Evolutionary conservation across 352 stramenopile species (phyloP).

Genomic region (Pythium scleroteichum): DNA sequence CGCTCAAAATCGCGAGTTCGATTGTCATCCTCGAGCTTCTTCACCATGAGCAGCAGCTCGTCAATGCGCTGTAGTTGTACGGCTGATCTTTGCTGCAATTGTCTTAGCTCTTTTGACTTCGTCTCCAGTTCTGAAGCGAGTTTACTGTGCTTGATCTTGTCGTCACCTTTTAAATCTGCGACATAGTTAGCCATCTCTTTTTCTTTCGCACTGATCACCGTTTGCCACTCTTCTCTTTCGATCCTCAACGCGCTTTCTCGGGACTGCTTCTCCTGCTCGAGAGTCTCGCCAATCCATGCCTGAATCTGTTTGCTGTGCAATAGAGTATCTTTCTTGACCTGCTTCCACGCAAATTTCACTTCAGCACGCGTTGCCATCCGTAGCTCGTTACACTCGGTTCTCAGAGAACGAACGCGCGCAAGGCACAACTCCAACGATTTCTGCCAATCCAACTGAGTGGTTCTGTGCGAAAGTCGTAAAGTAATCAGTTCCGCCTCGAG

Average conservation of each 20-base stretch:
- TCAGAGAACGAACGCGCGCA: slow-evolving; percentile 10
- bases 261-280: slow-evolving; percentile 22
- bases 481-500: slow-evolving; percentile 33
- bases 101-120: slow-evolving; percentile 40
- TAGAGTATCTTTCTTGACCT: slow-evolving; percentile 9
- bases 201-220: slow-evolving; percentile 45
- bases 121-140: slow-evolving; percentile 40
- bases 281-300: neutral
- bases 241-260: slow-evolving; percentile 33
- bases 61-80: slow-evolving; percentile 3
- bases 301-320: slow-evolving; percentile 11
- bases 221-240: slow-evolving; percentile 51
- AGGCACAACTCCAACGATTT: slow-evolving; percentile 20
- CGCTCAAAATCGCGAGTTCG: slow-evolving; percentile 34
- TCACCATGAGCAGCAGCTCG: slow-evolving; percentile 35
- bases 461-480: slow-evolving; percentile 8
- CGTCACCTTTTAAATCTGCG: slow-evolving; percentile 43
- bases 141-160: slow-evolving; percentile 62
- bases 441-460: neutral
- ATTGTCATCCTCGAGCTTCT: slow-evolving; percentile 44
- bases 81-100: slow-evolving; percentile 23
- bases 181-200: slow-evolving; percentile 50
- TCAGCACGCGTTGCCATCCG: slow-evolving; percentile 11
- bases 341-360: slow-evolving; percentile 19
- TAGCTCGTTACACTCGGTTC: slow-evolving; percentile 18